Base-by-base conservation (phyloP, 2,329 filamentous ascomycete species). In the Ophiosphaerella herpotricha region DNA sequence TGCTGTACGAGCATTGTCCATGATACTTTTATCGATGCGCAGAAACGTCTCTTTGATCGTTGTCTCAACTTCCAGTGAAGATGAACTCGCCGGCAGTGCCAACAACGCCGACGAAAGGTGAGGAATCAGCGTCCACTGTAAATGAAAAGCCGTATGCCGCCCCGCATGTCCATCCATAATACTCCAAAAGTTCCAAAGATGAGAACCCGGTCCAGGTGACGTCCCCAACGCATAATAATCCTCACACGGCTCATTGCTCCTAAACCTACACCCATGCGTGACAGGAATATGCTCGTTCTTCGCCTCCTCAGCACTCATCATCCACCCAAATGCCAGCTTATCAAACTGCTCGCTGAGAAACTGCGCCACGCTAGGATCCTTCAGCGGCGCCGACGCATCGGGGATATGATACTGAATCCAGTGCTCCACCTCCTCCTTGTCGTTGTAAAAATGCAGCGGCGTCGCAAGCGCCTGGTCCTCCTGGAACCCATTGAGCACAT, bases 41-140 rank as follows among this genome's bases (percentile, higher is more conserved):
- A 78, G 71, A 60, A 87, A 88, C 21, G 79, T 76, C 43, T 79
- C 77, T 68, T 81, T 82, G 73, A 87, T 85, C 3, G 81, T 80
- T 11, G 65, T 67, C 26, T 81, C 79, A 21, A 86, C 76, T 2
- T 77, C 74, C 9, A 79, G 73, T 46, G 78, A 75, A 16, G 80
- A 73, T 8, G 58, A 64, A 14, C 45, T 12, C 13, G 52, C n/a
- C 0, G 65, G 53, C 1, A 80, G 57, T 2, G 51, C 50, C 9
- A 60, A 50, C 1, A 81, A 58, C 0, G 70, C 65, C 4, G 63
- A 58, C 0, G 75, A 78, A 0, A 82, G 73, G 16, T 74, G 71
- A 0, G 76, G 73, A 4, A 81, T 71, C 3, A 82, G 70, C 7
- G 66, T 61, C 33, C 71, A 60, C 32, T 74, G 75, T 3, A 82